Evolutionary conservation across 495 filamentous ascomycete genomes (phyloP).

Genomic region (Monascus purpureus): DNA sequence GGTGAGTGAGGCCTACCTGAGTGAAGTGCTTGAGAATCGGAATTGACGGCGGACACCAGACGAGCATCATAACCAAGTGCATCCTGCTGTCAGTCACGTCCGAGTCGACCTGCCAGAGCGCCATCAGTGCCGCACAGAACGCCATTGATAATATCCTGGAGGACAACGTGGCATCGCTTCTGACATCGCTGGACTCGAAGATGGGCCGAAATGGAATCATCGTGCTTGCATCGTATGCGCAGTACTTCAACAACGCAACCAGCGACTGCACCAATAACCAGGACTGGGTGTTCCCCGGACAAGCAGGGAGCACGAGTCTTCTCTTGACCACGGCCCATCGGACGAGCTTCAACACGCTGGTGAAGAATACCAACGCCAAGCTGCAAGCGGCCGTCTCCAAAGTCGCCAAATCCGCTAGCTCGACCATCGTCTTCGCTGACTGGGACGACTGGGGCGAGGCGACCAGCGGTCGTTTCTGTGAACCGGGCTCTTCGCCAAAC

Average conservation of each 20-base stretch:
- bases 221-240: constrained; percentile 11
- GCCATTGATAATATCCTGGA: constrained; percentile 10
- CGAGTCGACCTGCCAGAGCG: constrained; percentile 6
- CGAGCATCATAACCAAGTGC: constrained; percentile 11
- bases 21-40: neutral
- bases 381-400: constrained; percentile 7
- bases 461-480: constrained; percentile 13
- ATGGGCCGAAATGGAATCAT: constrained; percentile 12
- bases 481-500: constrained; percentile 2
- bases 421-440: constrained; percentile 7
- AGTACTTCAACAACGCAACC: constrained; percentile 11
- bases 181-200: constrained; percentile 7
- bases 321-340: constrained; percentile 10
- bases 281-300: constrained; percentile 5
- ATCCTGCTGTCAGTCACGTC: constrained; percentile 6
- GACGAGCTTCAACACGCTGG: constrained; percentile 12
- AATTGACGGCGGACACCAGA: constrained; percentile 2
- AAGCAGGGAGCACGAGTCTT: neutral
- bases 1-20: constrained; percentile 4
- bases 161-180: constrained; percentile 8
- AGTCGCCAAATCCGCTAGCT: constrained; percentile 1
- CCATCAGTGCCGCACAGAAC: constrained; percentile 8
- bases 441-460: constrained; percentile 10
- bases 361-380: constrained; percentile 8
- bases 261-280: constrained; percentile 9